Evolutionary conservation across 2,329 filamentous ascomycete species (phyloP).

Genomic region (Ilyonectria destructans): DNA sequence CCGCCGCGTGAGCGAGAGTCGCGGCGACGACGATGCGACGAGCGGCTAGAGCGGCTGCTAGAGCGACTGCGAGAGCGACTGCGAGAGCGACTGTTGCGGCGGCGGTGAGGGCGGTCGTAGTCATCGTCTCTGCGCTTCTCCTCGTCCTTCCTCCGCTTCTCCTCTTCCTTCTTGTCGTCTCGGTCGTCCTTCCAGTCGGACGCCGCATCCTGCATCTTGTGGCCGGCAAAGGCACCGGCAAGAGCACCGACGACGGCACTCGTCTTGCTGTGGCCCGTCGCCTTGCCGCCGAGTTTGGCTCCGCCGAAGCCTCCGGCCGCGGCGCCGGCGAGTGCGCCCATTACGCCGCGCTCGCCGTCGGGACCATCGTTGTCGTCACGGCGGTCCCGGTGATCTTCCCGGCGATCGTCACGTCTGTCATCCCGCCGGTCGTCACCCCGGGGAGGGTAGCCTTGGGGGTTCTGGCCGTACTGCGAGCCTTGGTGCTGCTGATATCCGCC

Average conservation of each 20-base stretch:
- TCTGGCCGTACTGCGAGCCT: conserved; percentile 6
- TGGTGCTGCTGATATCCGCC: conserved; percentile 10
- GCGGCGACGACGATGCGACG: conserved; percentile 13
- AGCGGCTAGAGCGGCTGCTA: conserved; percentile 36
- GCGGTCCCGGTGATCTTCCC: neutral
- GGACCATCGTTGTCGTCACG: conserved; percentile 41
- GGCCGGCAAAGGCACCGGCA: conserved; percentile 60
- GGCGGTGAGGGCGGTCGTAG: conserved; percentile 28
- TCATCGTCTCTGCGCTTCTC: conserved; percentile 25
- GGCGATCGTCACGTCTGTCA: neutral
- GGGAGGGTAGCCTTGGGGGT: neutral
- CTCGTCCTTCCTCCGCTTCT: conserved; percentile 36
- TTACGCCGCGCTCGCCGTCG: conserved; percentile 60
- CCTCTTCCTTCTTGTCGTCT: conserved; percentile 54
- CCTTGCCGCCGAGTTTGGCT: conserved; percentile 56
- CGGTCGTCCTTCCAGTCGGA: conserved; percentile 59
- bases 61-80: conserved; percentile 18
- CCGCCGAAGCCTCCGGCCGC: conserved; percentile 60
- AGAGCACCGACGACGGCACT: conserved; percentile 58
- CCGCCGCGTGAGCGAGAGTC: conserved; percentile 35
- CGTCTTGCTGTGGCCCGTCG: conserved; percentile 50
- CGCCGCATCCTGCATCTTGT: conserved; percentile 60
- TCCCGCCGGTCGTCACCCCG: neutral
- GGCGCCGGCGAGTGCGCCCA: conserved; percentile 59
- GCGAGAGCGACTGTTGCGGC: conserved; percentile 32